Conservation (phyloP, 164 flowering plant species). For the Annona cherimola region DNA sequence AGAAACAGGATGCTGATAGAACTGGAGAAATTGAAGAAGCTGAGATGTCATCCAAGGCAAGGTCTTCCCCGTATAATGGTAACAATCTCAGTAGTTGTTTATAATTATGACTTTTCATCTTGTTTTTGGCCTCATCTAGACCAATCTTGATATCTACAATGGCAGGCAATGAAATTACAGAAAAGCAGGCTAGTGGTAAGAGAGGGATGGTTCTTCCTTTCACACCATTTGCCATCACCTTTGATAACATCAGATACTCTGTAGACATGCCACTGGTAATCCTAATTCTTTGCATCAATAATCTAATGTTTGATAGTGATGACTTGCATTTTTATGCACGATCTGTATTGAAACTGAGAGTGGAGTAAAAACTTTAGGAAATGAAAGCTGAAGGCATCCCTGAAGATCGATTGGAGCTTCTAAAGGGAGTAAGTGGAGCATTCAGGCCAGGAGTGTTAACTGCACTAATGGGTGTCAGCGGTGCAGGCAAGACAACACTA, state of each 20-base stretch:
- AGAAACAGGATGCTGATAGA: constrained; percentile 7
- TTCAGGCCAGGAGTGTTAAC: constrained; percentile 73
- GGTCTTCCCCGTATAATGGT: constrained; percentile 10
- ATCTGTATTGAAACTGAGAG: not conserved
- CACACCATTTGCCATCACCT: constrained; percentile 37
- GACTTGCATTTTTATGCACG: not conserved
- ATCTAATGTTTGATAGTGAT: not conserved
- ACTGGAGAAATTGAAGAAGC: constrained; percentile 10
- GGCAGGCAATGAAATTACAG: no score
- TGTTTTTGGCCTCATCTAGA: no score
- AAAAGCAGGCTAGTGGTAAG: not conserved
- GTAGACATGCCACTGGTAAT: constrained; percentile 55
- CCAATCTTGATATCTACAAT: no score
- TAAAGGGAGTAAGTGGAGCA: constrained; percentile 58
- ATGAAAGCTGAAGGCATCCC: constrained; percentile 51
- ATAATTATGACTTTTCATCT: no score
- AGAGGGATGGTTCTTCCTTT: constrained; percentile 53
- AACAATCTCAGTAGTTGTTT: not conserved
- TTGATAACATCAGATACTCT: constrained; percentile 36
- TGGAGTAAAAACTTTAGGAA: constrained; percentile 28
- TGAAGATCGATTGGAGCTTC: constrained; percentile 43
- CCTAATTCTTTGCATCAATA: not conserved
- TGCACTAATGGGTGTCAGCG: constrained; percentile 71
- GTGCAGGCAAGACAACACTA: constrained; percentile 70
- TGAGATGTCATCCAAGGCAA: constrained; percentile 16